Evolutionary conservation across 352 stramenopile species (phyloP).

Genomic region (Peronospora farinosa): DNA sequence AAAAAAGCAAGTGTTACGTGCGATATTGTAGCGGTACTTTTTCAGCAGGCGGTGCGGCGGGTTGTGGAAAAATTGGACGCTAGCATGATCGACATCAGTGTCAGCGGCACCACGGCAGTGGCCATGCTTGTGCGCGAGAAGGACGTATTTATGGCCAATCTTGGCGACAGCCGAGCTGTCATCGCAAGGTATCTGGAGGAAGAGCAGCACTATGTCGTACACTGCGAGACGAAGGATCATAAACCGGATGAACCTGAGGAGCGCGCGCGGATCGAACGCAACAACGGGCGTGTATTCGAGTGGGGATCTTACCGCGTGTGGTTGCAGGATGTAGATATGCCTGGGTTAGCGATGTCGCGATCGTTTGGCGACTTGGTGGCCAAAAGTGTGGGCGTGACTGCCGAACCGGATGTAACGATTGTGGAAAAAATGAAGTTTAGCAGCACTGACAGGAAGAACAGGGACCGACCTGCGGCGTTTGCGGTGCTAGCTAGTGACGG

Average conservation of each 20-base stretch:
- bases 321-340: conserved; percentile 82
- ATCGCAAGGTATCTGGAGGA: conserved; percentile 36
- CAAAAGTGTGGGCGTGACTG: conserved; percentile 71
- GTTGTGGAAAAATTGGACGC: conserved; percentile 40
- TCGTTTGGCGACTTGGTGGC: conserved; percentile 76
- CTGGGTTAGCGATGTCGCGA: conserved; percentile 78
- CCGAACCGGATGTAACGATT: conserved; percentile 52
- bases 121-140: conserved; percentile 49
- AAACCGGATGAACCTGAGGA: conserved; percentile 72
- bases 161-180: conserved; percentile 69
- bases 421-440: conserved; percentile 37
- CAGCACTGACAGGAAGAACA: conserved; percentile 11
- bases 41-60: conserved; percentile 36
- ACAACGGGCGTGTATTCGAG: conserved; percentile 77
- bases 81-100: conserved; percentile 59
- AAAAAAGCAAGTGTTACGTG: conserved; percentile 27
- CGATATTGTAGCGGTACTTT: conserved; percentile 46
- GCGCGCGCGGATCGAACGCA: conserved; percentile 53
- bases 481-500: conserved; percentile 73
- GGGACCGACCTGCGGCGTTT: conserved; percentile 35
- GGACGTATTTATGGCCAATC: conserved; percentile 64
- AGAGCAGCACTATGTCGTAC: conserved; percentile 37
- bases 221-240: conserved; percentile 70
- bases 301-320: conserved; percentile 75
- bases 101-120: conserved; percentile 74